Evolutionary conservation across 73 alveolate genomes (phyloP).

Genomic region (Tetrahymena elliotti): DNA sequence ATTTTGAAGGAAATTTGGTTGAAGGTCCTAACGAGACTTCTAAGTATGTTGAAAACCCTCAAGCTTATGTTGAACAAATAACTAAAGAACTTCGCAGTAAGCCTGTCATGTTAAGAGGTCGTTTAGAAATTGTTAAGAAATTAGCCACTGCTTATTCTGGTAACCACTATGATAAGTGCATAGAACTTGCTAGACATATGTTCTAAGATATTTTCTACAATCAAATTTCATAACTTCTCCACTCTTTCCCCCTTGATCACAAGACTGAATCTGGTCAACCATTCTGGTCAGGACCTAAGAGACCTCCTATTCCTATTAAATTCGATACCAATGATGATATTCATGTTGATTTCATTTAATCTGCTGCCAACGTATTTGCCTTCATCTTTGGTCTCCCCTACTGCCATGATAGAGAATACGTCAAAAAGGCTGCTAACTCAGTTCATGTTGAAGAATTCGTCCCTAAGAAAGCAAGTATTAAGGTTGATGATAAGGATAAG

Average conservation of each 20-base stretch:
- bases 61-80: conserved; percentile 46
- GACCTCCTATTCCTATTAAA: conserved; percentile 89
- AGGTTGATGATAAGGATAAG: conserved; percentile 68
- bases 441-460: conserved; percentile 64
- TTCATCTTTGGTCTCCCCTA: conserved; percentile 58
- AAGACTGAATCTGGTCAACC: conserved; percentile 66
- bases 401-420: conserved; percentile 13
- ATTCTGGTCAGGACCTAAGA: conserved; percentile 99
- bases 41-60: conserved; percentile 69
- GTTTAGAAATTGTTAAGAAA: conserved; percentile 66
- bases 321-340: conserved; percentile 66
- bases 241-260: conserved; percentile 95
- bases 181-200: conserved; percentile 56
- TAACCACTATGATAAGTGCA: conserved; percentile 51
- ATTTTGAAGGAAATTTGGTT: conserved; percentile 86
- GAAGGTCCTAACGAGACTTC: conserved; percentile 89
- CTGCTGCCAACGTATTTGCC: conserved; percentile 79
- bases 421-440: conserved; percentile 59
- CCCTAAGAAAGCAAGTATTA: conserved; percentile 70
- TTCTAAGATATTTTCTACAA: conserved; percentile 69
- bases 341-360: conserved; percentile 63
- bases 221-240: conserved; percentile 74
- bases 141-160: conserved; percentile 50
- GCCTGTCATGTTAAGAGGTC: conserved; percentile 63
- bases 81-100: conserved; percentile 45